Base-by-base conservation (phyloP, 495 filamentous ascomycete genomes). In the Thozetella sp. region DNA sequence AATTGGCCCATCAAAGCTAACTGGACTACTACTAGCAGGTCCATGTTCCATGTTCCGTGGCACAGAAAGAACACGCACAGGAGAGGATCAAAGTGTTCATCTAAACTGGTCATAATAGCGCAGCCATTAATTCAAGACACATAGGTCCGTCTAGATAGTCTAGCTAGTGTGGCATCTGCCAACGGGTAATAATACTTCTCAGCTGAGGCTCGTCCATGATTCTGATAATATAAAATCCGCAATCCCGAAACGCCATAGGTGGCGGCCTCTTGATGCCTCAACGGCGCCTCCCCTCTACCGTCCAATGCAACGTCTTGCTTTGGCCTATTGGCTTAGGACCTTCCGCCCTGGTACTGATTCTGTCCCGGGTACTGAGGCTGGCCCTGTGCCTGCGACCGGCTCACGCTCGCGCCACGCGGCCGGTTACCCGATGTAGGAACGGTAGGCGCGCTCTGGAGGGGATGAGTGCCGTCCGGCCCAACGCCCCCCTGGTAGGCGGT, bases 331-430 rank as follows among this genome's bases (percentile, higher is more conserved):
- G 15, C 6, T 37, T 15, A 37, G 30, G 6, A 6, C 30, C 30
- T 37, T 37, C 30, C 30, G 30, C 30, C 30, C 30, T 37, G 30
- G 6, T 37, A 15, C 30, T 17, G 17, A 9, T 37, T 37, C 30
- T 37, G 17, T 37, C 30, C 17, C 30, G 30, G 30, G 30, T 37
- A n/a, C n/a, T n/a, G n/a, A n/a, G n/a, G n/a, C 17, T 37, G 30
- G 30, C 17, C 17, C 30, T 37, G 30, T 17, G n/a, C n/a, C 50
- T 54, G 50, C 27, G 51, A 27, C 23, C 56, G 46, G 27, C 23
- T 34, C 15, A 70, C 63, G 46, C 69, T 72, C 17, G 67, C 59
- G 0, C 67, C 69, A n/a, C 67, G 56, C 2, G 65, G 40, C 45
- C 70, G 60, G 4, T 61, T 57, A 15, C 69, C 69, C 25, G 26